Evolutionary conservation across 805 yeast species (phyloP), one percentile per base, ranked within the genome.

Genomic region (Ogataea chonburiensis): DNA sequence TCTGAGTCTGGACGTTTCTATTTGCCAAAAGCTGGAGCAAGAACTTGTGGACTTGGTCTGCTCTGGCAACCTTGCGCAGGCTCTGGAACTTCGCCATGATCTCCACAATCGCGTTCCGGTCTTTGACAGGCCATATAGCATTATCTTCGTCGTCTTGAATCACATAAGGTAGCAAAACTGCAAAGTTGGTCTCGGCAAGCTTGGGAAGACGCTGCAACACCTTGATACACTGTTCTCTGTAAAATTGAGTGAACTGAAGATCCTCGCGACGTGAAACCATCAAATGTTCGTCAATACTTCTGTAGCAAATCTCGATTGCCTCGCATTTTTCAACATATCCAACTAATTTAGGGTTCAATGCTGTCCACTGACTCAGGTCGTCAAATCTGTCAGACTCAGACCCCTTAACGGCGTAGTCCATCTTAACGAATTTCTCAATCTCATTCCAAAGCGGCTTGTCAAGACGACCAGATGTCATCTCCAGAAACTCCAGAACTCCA

Each of bases 141-240:
- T 61, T 62, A 31, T 55, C 66, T 2, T 48, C 49, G 18, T 56
- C 66, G 26, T 56, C 61, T 33, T 61, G 60, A 37, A 70, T 63
- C 6, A 91, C 61, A 36, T 75, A 70, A 0, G 89, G 82, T 6
- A 79, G 73, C 14, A 91, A 57, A 7, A 61, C 63, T 3, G 63
- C 45, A 3, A 81, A 75, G 49, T 82, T 73, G 13, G 63, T 58
- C 56, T 91, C 97, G 1, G 87, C 91, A 24, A 85, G 46, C 10
- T 65, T 62, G 1, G 95, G 87, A n/a, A 81, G 63, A 16, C 67
- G 60, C 11, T 63, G 57, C 37, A 89, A 64, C 0, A 79, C 71
- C 39, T 75, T 75, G 12, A 88, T 63, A 2, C 75, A 70, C 46
- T 81, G 79, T 3, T 67, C 55, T 40, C 91, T 66, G 42, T 76